phyloP scores from a whole-genome alignment of 2,329 filamentous ascomycete genomes.

The Amesomyces nigricolor region DNA sequence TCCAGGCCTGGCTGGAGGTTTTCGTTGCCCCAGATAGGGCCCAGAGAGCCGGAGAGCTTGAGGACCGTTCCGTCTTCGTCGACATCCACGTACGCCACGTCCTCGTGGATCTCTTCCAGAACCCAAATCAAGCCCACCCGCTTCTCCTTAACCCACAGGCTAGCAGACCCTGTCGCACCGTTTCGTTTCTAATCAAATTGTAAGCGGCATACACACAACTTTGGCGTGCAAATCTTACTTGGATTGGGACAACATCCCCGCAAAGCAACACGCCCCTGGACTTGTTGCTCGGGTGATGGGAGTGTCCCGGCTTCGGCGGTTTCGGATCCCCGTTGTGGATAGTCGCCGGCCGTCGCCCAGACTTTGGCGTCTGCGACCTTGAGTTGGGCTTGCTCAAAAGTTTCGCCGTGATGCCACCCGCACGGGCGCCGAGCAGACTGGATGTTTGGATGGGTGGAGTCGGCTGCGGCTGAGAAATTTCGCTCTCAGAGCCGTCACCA shows the following conservation, averaged over 20 bases:
- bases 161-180: slow-evolving; percentile 84
- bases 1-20: slow-evolving; percentile 62
- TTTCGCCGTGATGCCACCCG: slow-evolving; percentile 77
- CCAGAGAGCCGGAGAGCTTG: slow-evolving; percentile 67
- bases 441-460: slow-evolving; percentile 38
- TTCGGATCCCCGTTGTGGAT: slow-evolving; percentile 52
- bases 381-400: slow-evolving; percentile 77
- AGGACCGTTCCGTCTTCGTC: slow-evolving; percentile 72
- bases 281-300: slow-evolving; percentile 65
- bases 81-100: slow-evolving; percentile 71
- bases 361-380: slow-evolving; percentile 50
- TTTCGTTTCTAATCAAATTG: slow-evolving; percentile 68
- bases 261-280: slow-evolving; percentile 74
- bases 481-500: slow-evolving; percentile 34
- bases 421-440: slow-evolving; percentile 60
- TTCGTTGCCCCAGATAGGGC: slow-evolving; percentile 78
- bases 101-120: slow-evolving; percentile 93
- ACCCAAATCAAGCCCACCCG: slow-evolving; percentile 93
- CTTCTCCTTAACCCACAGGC: slow-evolving; percentile 98
- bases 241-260: slow-evolving; percentile 96
- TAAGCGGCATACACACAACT: neutral
- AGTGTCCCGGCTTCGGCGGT: slow-evolving; percentile 48
- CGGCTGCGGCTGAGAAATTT: slow-evolving; percentile 36
- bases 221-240: slow-evolving; percentile 12
- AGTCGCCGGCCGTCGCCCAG: slow-evolving; percentile 57